Evolutionary conservation across 2,329 filamentous ascomycete species (phyloP).

Genomic region (Claviceps sorghi): DNA sequence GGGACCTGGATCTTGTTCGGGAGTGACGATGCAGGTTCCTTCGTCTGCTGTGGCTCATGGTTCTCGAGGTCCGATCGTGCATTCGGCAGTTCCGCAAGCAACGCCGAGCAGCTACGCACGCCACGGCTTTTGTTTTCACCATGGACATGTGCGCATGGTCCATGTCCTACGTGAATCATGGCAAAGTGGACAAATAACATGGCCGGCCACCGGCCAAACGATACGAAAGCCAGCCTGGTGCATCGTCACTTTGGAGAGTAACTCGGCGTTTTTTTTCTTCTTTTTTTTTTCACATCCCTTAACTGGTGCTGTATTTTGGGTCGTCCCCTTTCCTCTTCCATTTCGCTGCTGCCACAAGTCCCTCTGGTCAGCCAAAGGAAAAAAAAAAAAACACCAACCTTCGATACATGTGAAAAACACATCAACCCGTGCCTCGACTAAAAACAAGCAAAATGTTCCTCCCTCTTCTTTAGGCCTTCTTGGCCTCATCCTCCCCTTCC

Average conservation of each 20-base stretch:
- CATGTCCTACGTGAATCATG: too few relatives aligned
- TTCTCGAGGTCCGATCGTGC: neutral
- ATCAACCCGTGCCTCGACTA: neutral
- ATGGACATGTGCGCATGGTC: too few relatives aligned
- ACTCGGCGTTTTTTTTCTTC: neutral
- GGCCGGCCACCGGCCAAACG: neutral
- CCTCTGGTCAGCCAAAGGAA: neutral
- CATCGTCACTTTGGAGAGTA: neutral
- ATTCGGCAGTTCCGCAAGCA: neutral
- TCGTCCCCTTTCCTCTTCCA: neutral
- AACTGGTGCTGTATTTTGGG: neutral
- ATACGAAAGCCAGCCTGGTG: neutral
- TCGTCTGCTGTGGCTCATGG: too few relatives aligned
- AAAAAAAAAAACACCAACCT: neutral
- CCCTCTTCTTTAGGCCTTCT: slow-evolving; percentile 21
- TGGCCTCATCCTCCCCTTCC: slow-evolving; percentile 32
- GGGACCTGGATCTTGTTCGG: too few relatives aligned
- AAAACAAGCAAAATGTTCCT: neutral
- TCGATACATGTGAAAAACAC: neutral
- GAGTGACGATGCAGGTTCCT: too few relatives aligned
- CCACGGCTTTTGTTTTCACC: neutral
- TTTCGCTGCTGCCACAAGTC: neutral
- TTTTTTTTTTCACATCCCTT: neutral
- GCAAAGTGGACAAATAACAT: neutral
- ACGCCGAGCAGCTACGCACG: neutral